Percentiles rank a stretch among this genome's conserved stretches.
These are phyloP conservation scores for Penicillium psychrofluorescens DNA, from an alignment of 495 filamentous ascomycete genomes.

Conservation along the genomic window DNA sequence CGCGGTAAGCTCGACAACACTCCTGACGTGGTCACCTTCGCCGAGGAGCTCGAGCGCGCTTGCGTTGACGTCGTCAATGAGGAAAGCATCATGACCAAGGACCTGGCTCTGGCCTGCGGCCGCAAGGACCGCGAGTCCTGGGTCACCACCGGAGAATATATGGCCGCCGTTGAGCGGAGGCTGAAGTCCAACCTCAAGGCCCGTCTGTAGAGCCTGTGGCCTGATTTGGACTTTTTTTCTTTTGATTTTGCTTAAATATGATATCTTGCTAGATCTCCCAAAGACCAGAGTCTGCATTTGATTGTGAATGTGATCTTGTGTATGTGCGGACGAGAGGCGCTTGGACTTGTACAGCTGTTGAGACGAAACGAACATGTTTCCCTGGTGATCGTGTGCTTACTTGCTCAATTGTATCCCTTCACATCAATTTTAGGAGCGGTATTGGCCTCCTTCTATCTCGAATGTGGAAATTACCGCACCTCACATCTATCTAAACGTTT, in stretches of 20 bases:
- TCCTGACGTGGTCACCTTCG: conserved; percentile 81
- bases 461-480: no score
- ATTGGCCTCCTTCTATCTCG: no score
- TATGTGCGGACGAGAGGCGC: no score
- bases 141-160: conserved; percentile 83
- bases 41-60: conserved; percentile 86
- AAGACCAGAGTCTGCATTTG: no score
- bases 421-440: no score
- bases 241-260: conserved; percentile 3
- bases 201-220: conserved; percentile 23
- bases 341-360: no score
- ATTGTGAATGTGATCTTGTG: no score
- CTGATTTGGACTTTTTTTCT: background rate
- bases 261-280: background rate
- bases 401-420: no score
- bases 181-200: conserved; percentile 59
- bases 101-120: conserved; percentile 85
- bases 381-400: no score
- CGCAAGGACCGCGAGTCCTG: conserved; percentile 73
- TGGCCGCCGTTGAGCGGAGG: conserved; percentile 81
- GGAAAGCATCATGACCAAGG: conserved; percentile 98
- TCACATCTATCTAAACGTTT: no score
- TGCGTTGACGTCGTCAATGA: conserved; percentile 89
- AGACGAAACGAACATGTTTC: no score
- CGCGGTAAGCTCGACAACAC: conserved; percentile 85